Base-by-base conservation (phyloP, 176 grass and related monocot species). In the Phyllostachys edulis region DNA sequence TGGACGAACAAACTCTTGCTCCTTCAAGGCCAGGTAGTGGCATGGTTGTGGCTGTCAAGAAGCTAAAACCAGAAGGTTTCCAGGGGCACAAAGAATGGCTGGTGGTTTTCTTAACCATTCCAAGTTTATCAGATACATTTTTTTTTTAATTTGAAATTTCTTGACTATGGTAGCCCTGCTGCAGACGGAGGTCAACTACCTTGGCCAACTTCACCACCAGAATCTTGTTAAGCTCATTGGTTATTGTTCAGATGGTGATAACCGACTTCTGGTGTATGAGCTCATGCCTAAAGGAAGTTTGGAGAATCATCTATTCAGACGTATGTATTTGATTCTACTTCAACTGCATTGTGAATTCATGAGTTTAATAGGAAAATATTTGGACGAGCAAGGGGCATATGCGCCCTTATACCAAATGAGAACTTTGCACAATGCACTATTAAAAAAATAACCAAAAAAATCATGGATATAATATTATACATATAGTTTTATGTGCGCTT, bases 141-240 rank as follows among this genome's bases (percentile, higher is more conserved):
- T 9, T 60, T 36, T 38, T 8, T 34, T 21, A 29, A 0, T 24
- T 13, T 62, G n/a, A 20, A 67, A 5, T 65, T 67, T 84, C 17
- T 34, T 60, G n/a, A 84, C 29, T 65, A 60, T 7, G 42, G 38
- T 75, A 57, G 0, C 0, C 46, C 61, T 74, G 4, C 23, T 97
- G 75, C 85, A 97, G 94, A 94, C 94, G 18, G 91, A 97, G 81
- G 91, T 97, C 7, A 73, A 92, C 75, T 97, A 97, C 75, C 91
- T 97, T 77, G 94, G 94, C 80, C 89, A 92, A 77, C 94, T 97
- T 77, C 71, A 86, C 42, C 94, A 97, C 79, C 69, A 84, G 78
- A 94, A 97, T 86, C 90, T 97, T 67, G 94, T 97, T 82, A 94
- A 88, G 84, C 90, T 97, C 68, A 92, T 97, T 69, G 94, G 94